Conservation (phyloP, 2,329 filamentous ascomycete species). For the Penicillium sp. region DNA sequence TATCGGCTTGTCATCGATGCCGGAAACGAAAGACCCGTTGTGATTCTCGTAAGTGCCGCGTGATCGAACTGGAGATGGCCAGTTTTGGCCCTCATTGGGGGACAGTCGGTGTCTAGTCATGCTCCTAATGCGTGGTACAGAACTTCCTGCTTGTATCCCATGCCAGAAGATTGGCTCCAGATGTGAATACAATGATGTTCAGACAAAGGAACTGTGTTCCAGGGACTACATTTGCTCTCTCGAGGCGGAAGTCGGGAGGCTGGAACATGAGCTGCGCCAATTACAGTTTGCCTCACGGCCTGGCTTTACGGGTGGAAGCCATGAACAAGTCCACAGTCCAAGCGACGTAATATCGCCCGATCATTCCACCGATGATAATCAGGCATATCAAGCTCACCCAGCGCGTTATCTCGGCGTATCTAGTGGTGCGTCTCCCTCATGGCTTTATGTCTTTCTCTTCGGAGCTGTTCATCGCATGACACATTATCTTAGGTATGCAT, state of each 20-base stretch:
- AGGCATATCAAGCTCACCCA: not conserved
- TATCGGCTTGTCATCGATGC: not conserved
- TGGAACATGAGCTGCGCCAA: not conserved
- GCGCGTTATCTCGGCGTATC: not conserved
- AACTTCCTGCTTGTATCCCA: not conserved
- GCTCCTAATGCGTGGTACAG: not conserved
- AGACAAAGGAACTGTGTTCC: not conserved
- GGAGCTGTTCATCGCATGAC: not conserved
- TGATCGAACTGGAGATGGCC: no score
- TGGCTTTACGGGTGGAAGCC: no score
- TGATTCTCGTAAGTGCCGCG: not conserved
- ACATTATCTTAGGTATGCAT: not conserved
- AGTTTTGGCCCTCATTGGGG: no score
- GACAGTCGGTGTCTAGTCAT: no score
- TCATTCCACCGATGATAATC: not conserved
- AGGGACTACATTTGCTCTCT: not conserved
- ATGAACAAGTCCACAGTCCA: not conserved
- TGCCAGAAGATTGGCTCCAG: not conserved
- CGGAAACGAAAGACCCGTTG: not conserved
- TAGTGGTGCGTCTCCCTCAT: not conserved
- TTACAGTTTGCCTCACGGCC: not conserved
- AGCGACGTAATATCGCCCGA: not conserved
- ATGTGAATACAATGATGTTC: not conserved
- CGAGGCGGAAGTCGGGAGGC: not conserved
- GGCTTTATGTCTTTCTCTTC: no score